A percentile compares a stretch with the other conserved stretches of the same genome.
These are phyloP conservation scores for Paecilomyces formosus DNA, from an alignment of 2,329 filamentous ascomycete species.

Conservation along the genomic window DNA sequence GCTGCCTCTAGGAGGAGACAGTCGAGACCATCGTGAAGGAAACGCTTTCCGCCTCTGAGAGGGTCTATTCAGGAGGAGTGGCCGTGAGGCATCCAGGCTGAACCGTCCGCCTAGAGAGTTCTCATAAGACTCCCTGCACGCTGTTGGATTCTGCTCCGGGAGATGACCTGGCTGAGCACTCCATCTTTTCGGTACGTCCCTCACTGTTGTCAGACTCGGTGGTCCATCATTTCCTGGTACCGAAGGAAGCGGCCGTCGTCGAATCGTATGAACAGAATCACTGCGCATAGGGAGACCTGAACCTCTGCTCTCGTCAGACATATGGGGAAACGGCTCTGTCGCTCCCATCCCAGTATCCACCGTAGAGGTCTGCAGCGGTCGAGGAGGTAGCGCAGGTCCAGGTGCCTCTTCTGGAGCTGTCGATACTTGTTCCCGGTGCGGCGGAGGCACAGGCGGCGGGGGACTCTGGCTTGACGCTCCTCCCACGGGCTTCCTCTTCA, in stretches of 20 bases:
- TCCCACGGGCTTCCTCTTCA: constrained; percentile 32
- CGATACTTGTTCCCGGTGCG: constrained; percentile 11
- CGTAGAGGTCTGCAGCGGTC: not conserved
- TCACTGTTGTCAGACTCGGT: not conserved
- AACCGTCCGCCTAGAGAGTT: constrained; percentile 14
- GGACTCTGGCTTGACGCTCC: constrained; percentile 6
- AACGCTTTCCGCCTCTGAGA: constrained; percentile 15
- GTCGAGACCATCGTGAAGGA: constrained; percentile 2
- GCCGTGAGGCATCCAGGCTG: constrained; percentile 22
- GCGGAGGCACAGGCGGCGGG: constrained; percentile 9
- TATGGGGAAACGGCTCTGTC: not conserved
- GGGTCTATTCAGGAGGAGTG: constrained; percentile 16
- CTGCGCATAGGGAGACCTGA: not conserved
- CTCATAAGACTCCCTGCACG: constrained; percentile 16
- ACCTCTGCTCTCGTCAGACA: not conserved
- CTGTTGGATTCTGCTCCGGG: constrained; percentile 10
- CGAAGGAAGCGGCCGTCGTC: constrained; percentile 20
- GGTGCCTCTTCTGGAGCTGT: not conserved
- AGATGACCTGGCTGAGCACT: constrained; percentile 20
- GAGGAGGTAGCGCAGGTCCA: not conserved
- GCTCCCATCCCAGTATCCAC: not conserved
- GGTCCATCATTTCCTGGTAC: constrained; percentile 12
- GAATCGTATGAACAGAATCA: constrained; percentile 1
- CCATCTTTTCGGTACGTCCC: constrained; percentile 17
- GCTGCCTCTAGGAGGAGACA: constrained; percentile 13